phyloP scores from a whole-genome alignment of 2,329 filamentous ascomycete species.

The Penicillium sp. region DNA sequence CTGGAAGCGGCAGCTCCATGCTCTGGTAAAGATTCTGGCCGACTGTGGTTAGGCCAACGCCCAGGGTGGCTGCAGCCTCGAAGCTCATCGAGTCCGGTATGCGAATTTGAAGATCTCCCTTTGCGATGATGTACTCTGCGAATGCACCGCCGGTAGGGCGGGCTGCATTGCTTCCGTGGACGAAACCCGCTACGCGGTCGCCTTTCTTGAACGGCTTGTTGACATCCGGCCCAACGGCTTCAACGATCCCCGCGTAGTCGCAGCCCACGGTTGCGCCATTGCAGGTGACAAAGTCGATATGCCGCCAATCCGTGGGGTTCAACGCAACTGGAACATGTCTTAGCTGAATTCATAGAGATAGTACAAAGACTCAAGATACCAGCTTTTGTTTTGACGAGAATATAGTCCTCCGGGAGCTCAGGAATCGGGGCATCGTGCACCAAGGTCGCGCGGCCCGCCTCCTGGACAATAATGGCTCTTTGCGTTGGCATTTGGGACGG shows the following conservation, averaged over 20 bases:
- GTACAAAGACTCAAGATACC: constrained; percentile 5
- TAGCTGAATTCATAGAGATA: not conserved
- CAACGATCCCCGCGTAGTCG: constrained; percentile 54
- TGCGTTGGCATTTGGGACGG: constrained; percentile 9
- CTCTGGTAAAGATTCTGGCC: constrained; percentile 48
- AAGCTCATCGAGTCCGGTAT: constrained; percentile 51
- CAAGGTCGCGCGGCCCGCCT: constrained; percentile 11
- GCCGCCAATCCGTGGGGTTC: constrained; percentile 45
- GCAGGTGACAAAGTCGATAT: constrained; percentile 35
- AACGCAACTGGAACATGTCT: constrained; percentile 47
- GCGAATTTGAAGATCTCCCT: constrained; percentile 51
- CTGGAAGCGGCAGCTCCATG: constrained; percentile 31
- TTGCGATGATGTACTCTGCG: constrained; percentile 54
- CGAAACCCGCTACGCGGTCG: constrained; percentile 55
- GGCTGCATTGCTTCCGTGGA: constrained; percentile 47
- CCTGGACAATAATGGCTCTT: constrained; percentile 17
- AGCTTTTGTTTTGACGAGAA: constrained; percentile 52
- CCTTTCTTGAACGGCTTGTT: constrained; percentile 49
- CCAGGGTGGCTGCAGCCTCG: constrained; percentile 55
- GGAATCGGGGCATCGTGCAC: constrained; percentile 35
- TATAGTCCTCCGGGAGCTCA: constrained; percentile 49
- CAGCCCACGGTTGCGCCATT: constrained; percentile 50
- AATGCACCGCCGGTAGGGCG: constrained; percentile 54
- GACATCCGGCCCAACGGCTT: constrained; percentile 17
- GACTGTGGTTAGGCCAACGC: constrained; percentile 55